Conservation (phyloP, 2,329 filamentous ascomycete species). For the Phoma sp. region DNA sequence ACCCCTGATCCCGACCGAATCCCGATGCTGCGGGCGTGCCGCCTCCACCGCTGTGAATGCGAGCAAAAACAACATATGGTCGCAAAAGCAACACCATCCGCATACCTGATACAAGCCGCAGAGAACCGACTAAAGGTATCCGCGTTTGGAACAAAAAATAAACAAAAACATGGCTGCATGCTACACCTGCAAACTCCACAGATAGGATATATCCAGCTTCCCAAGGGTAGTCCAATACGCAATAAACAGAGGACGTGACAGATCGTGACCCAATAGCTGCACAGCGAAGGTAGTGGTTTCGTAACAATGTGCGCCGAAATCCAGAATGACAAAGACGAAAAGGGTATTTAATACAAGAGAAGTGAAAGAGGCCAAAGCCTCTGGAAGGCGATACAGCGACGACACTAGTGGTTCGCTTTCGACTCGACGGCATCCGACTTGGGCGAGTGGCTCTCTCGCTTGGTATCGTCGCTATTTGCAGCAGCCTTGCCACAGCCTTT, state of each 20-base stretch:
- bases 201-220: constrained; percentile 28
- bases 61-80: constrained; percentile 19
- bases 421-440: constrained; percentile 40
- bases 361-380: constrained; percentile 32
- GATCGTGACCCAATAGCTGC: constrained; percentile 37
- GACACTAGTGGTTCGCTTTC: constrained; percentile 34
- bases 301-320: constrained; percentile 26
- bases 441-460: constrained; percentile 46
- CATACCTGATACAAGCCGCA: constrained; percentile 35
- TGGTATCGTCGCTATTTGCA: constrained; percentile 39
- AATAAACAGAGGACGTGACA: constrained; percentile 32
- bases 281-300: constrained; percentile 34
- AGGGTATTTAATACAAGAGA: constrained; percentile 46
- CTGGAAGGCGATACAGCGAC: constrained; percentile 21
- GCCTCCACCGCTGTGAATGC: constrained; percentile 9
- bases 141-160: constrained; percentile 26
- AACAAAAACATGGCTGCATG: constrained; percentile 15
- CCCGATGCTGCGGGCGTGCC: constrained; percentile 2
- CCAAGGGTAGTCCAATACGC: constrained; percentile 28
- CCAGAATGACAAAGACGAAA: constrained; percentile 18
- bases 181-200: constrained; percentile 26
- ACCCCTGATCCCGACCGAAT: background rate
- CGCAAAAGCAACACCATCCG: constrained; percentile 10
- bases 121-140: constrained; percentile 43
- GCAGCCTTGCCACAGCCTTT: constrained; percentile 69